Percentiles rank a stretch among this genome's conserved stretches.
Evolutionary conservation across 352 stramenopile species (phyloP).

Genomic region (Pythium grandisporangium): DNA sequence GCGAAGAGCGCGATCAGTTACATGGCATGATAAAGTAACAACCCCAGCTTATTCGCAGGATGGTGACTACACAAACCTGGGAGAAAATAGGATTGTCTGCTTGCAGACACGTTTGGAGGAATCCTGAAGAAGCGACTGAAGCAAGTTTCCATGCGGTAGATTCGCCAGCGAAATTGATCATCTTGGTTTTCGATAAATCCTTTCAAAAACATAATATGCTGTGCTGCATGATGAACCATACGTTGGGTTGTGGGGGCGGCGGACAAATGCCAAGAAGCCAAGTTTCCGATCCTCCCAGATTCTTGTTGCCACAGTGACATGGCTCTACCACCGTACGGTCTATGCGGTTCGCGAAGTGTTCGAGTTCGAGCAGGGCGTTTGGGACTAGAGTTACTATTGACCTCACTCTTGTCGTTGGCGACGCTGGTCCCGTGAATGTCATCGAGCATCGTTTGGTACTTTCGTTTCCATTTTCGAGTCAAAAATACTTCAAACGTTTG

Average conservation of each 20-base stretch:
- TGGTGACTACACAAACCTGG: slow-evolving; percentile 25
- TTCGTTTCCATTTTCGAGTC: slow-evolving; percentile 76
- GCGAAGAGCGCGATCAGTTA: neutral
- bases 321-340: neutral
- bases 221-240: slow-evolving; percentile 39
- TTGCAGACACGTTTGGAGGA: slow-evolving; percentile 60
- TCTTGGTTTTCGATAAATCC: slow-evolving; percentile 80
- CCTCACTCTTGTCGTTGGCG: slow-evolving; percentile 6
- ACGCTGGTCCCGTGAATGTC: slow-evolving; percentile 17
- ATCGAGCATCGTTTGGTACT: slow-evolving; percentile 61
- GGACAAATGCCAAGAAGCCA: slow-evolving; percentile 10
- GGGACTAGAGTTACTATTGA: slow-evolving; percentile 6
- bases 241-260: slow-evolving; percentile 18
- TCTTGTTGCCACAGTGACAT: neutral
- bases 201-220: slow-evolving; percentile 75
- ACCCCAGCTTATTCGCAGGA: slow-evolving; percentile 4
- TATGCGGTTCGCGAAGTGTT: too few species aligned
- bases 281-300: too few species aligned
- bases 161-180: slow-evolving; percentile 63
- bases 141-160: slow-evolving; percentile 74
- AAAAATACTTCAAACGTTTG: slow-evolving; percentile 92
- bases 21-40: slow-evolving; percentile 14
- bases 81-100: slow-evolving; percentile 56
- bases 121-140: slow-evolving; percentile 58
- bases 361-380: neutral